Evolutionary conservation across 257 asterid species (phyloP).

Genomic region (Rehmannia glutinosa): DNA sequence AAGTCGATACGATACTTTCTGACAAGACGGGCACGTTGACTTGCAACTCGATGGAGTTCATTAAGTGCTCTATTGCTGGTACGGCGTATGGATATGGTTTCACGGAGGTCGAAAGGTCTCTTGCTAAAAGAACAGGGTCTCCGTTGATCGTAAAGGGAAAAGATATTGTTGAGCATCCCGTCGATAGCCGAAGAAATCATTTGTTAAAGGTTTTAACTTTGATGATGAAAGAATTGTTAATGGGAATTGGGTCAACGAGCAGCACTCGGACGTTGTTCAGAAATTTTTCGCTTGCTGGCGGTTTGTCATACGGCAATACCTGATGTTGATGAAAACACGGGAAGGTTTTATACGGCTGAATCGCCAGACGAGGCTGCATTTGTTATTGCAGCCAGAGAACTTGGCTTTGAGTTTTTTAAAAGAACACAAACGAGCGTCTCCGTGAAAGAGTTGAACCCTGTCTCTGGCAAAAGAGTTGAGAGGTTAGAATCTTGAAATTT

Average conservation of each 20-base stretch:
- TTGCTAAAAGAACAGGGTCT: conserved; percentile 78
- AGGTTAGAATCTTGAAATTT: conserved; percentile 33
- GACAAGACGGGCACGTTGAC: neutral
- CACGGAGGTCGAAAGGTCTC: conserved; percentile 85
- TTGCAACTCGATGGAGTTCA: neutral
- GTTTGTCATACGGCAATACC: conserved; percentile 86
- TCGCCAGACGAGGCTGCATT: conserved; percentile 98
- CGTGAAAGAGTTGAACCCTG: conserved; percentile 60
- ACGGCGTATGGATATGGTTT: conserved; percentile 28
- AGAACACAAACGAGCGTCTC: conserved; percentile 70
- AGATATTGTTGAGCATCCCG: conserved; percentile 18
- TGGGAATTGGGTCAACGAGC: conserved; percentile 69
- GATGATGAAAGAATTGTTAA: conserved; percentile 71
- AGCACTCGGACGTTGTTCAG: conserved; percentile 43
- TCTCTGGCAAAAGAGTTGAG: conserved; percentile 49
- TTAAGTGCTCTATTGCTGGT: neutral
- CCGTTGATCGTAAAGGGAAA: conserved; percentile 44
- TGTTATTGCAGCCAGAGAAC: conserved; percentile 89
- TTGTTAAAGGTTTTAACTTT: conserved; percentile 76
- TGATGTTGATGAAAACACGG: conserved; percentile 61
- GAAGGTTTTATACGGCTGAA: conserved; percentile 63
- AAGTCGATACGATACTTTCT: neutral
- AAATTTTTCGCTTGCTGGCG: conserved; percentile 62
- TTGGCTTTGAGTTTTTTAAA: conserved; percentile 73
- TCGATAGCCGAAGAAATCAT: conserved; percentile 25